Base-by-base conservation (phyloP, 192 early-diverging fungal genomes). In the Cetraspora pellucida region DNA sequence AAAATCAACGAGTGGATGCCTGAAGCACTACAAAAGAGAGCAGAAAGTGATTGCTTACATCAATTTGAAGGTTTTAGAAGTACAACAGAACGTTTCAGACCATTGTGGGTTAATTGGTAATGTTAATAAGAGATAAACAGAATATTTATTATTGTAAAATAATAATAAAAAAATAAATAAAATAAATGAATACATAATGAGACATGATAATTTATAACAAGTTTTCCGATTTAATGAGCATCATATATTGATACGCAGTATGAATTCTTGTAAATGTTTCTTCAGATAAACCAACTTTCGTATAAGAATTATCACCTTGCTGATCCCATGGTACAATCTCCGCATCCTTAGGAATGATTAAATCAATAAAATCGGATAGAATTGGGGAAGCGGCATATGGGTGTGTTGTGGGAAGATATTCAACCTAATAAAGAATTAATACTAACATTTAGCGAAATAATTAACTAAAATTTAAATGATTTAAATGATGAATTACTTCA, bases 1-100 rank as follows among this genome's bases (percentile, higher is more conserved):
- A 85, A 85, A 25, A 82, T 93, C 19, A 72, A 83, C 25, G 69
- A 83, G n/a, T 91, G 90, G 90, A 72, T 92, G 80, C 89, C 89
- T 3, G 87, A 92, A 73, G 90, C 90, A 0, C 60, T 82, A 49
- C 76, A 86, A 27, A 80, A 86, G 6, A 68, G 83, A 58, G 79
- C 82, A 27, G 78, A 82, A 23, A 84, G 87, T 0, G 87, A 91
- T 73, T 91, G 90, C 73, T 77, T 57, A 9, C 37, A 72, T 43
- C 45, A 57, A 43, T 58, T 31, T 43, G 31, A 54, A 43, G 71
- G 55, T 25, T 72, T 72, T 55, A 58, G 19, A 37, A 28, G 28
- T 72, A 25, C 50, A n/a, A 58, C n/a, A n/a, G 13, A 72, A 11
- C 25, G 37, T n/a, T 58, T 58, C 21, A 58, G 28, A 37, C 19